Percentiles rank a stretch among this genome's conserved stretches.
Evolutionary conservation across 805 yeast genomes (phyloP).

Genomic region (Starmerella tilneyi): DNA sequence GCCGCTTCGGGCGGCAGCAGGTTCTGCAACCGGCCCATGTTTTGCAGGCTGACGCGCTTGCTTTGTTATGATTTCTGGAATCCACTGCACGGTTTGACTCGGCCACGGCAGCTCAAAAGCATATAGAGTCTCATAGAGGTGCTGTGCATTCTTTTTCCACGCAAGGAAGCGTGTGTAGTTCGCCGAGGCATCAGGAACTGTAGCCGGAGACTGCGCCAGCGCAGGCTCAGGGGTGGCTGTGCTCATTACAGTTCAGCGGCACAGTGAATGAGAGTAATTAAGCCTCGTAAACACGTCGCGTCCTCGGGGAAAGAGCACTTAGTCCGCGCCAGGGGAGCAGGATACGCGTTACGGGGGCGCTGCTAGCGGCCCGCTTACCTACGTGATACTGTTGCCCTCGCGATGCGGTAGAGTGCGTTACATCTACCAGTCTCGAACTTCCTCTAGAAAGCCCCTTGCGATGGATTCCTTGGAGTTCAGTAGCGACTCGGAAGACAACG

Average conservation of each 20-base stretch:
- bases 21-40: no score
- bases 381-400: neutral
- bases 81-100: constrained; percentile 49
- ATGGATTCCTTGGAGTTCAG: constrained; percentile 2
- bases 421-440: no score
- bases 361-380: no score
- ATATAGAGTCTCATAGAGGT: constrained; percentile 44
- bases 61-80: constrained; percentile 41
- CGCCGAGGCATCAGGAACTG: neutral
- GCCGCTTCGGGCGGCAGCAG: constrained; percentile 7
- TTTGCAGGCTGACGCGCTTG: constrained; percentile 7
- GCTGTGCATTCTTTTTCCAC: constrained; percentile 55
- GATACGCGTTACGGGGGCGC: no score
- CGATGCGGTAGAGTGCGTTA: no score
- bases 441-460: neutral
- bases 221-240: neutral
- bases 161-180: constrained; percentile 34
- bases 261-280: no score
- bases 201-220: neutral
- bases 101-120: constrained; percentile 56
- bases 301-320: no score
- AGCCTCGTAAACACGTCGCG: no score
- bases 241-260: no score
- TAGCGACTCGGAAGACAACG: constrained; percentile 8
- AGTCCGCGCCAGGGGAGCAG: no score